phyloP scores from a whole-genome alignment of 2,329 filamentous ascomycete genomes.

The Paradendryphiella salina region DNA sequence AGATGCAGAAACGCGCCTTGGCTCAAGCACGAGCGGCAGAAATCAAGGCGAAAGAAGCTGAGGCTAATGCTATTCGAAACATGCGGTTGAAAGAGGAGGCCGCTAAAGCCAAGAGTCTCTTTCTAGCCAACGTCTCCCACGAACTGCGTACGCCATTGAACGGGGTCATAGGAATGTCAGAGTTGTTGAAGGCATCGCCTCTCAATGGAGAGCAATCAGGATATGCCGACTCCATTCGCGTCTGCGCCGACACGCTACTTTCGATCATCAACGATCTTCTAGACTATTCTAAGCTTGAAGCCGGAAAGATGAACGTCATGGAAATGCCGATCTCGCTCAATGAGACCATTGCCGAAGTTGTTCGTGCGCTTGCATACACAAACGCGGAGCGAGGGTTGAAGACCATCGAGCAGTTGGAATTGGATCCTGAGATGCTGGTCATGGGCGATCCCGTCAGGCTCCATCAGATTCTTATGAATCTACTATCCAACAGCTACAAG shows the following conservation, averaged over 20 bases:
- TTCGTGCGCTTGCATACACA: slow-evolving; percentile 65
- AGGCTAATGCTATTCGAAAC: slow-evolving; percentile 75
- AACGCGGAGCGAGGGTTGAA: slow-evolving; percentile 63
- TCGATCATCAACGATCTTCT: slow-evolving; percentile 59
- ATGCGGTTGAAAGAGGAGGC: slow-evolving; percentile 82
- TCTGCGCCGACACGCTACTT: slow-evolving; percentile 62
- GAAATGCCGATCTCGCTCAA: slow-evolving; percentile 55
- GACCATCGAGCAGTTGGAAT: slow-evolving; percentile 60
- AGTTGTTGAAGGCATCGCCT: slow-evolving; percentile 62
- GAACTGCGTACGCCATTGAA: slow-evolving; percentile 63
- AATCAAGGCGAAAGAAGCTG: slow-evolving; percentile 74
- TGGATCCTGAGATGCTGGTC: slow-evolving; percentile 59
- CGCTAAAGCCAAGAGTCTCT: slow-evolving; percentile 80
- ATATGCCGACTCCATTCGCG: slow-evolving; percentile 65
- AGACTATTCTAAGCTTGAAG: slow-evolving; percentile 58
- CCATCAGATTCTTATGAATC: slow-evolving; percentile 67
- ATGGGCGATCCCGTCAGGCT: slow-evolving; percentile 57
- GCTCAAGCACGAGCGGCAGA: slow-evolving; percentile 73
- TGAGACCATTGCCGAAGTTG: slow-evolving; percentile 66
- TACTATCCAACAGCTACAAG: slow-evolving; percentile 91
- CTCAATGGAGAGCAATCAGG: slow-evolving; percentile 63
- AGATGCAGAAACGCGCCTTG: slow-evolving; percentile 73
- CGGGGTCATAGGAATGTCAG: slow-evolving; percentile 61
- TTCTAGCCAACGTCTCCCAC: slow-evolving; percentile 60
- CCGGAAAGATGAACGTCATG: slow-evolving; percentile 64